Percentiles rank a stretch among this genome's conserved stretches.
phyloP scores from a whole-genome alignment of 306 rosid species.

The Medicago truncatula region MtrunA17r5.0-ANR NC_053044.1:4003001-4003500 shows the following conservation, averaged over 20 bases:
- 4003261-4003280: conserved; percentile 97
- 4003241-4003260: conserved; percentile 97
- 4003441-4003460: conserved; percentile 14
- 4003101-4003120: conserved; percentile 96
- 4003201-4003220: conserved; percentile 33
- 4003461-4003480: conserved; percentile 35
- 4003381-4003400: conserved; percentile 85
- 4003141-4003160: conserved; percentile 90
- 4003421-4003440: conserved; percentile 22
- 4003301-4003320: conserved; percentile 87
- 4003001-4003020: conserved; percentile 93
- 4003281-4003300: conserved; percentile 94
- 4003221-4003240: conserved; percentile 71
- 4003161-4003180: conserved; percentile 40
- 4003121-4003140: conserved; percentile 98
- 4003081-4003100: conserved; percentile 95
- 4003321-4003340: conserved; percentile 94
- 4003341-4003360: conserved; percentile 96
- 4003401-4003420: conserved; percentile 1
- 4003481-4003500: conserved; percentile 23
- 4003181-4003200: conserved; percentile 37
- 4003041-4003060: conserved; percentile 72
- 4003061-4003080: conserved; percentile 85
- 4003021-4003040: conserved; percentile 99
- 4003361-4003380: conserved; percentile 82